These are phyloP conservation scores for Mycena belliarum DNA, from an alignment of 768 basidiomycete genomes.

Conservation along the genomic window DNA sequence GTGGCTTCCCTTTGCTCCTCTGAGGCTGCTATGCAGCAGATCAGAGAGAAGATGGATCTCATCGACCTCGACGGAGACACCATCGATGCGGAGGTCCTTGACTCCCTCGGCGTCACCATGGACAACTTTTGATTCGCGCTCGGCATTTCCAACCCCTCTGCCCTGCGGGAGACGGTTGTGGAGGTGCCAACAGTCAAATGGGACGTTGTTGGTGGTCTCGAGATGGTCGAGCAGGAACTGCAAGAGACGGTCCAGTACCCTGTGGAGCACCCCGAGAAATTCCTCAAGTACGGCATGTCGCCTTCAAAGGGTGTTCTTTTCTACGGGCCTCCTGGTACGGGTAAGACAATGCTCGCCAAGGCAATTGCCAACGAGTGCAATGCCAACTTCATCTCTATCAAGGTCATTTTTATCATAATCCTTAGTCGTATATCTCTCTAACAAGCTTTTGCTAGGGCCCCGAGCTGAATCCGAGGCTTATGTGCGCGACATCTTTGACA, in stretches of 20 bases:
- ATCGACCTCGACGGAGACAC: constrained; percentile 97
- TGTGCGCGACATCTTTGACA: constrained; percentile 99
- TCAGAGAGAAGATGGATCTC: constrained; percentile 99
- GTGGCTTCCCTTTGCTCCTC: constrained; percentile 94
- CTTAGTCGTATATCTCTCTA: constrained; percentile 2
- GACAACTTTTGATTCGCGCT: constrained; percentile 99
- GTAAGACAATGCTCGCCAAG: constrained; percentile 98
- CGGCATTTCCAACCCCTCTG: constrained; percentile 95
- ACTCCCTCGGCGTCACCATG: constrained; percentile 99
- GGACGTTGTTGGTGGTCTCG: constrained; percentile 99
- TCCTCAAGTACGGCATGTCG: constrained; percentile 99
- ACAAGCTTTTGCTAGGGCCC: constrained; percentile 27
- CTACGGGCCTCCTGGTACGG: constrained; percentile 99
- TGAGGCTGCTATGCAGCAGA: constrained; percentile 99
- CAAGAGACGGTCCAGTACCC: constrained; percentile 99
- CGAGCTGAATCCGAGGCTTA: constrained; percentile 74
- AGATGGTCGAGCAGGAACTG: constrained; percentile 98
- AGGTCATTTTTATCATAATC: constrained; percentile 46
- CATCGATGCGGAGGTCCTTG: constrained; percentile 98
- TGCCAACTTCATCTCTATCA: constrained; percentile 99
- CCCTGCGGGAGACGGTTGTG: constrained; percentile 98
- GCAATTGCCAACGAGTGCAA: constrained; percentile 99
- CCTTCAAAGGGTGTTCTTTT: constrained; percentile 99
- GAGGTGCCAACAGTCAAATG: constrained; percentile 98
- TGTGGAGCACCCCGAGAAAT: constrained; percentile 99